A percentile compares a stretch with the other conserved stretches of the same genome.
Conservation (phyloP, 2,329 filamentous ascomycete genomes). For the Diaporthe nobilis region DNA sequence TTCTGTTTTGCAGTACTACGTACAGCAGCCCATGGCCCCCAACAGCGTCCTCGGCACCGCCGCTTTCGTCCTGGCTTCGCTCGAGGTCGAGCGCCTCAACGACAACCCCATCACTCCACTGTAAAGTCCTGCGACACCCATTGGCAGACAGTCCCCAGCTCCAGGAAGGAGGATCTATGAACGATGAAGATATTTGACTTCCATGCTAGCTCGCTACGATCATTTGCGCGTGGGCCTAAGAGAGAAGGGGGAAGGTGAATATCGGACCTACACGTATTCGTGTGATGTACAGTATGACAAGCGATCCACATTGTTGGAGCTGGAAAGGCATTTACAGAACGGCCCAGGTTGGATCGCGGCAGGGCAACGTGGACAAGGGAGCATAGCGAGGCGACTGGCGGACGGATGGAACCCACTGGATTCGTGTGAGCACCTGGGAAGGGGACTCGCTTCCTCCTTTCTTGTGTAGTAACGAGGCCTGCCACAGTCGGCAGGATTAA, state of each 20-base stretch:
- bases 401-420: background rate
- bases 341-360: background rate
- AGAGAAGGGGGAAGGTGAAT: background rate
- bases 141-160: too few species aligned
- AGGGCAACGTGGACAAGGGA: background rate
- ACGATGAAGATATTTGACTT: too few species aligned
- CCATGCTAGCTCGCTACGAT: too few species aligned
- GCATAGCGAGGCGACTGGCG: background rate
- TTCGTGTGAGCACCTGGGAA: background rate
- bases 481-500: background rate
- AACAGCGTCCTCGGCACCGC: slow-evolving; percentile 56
- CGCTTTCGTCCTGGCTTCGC: slow-evolving; percentile 54
- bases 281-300: background rate
- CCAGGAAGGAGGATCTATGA: background rate
- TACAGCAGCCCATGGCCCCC: slow-evolving; percentile 51
- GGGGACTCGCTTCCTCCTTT: background rate
- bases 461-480: background rate
- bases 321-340: fast-evolving
- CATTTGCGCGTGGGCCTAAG: background rate
- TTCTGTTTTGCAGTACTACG: slow-evolving; percentile 50
- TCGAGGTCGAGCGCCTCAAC: slow-evolving; percentile 52
- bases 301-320: too few species aligned
- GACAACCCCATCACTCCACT: fast-evolving
- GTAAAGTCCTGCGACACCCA: too few species aligned
- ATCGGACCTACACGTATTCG: background rate